Conservation (phyloP, 1,284 basidiomycete species). For the Pascua sp. region DNA sequence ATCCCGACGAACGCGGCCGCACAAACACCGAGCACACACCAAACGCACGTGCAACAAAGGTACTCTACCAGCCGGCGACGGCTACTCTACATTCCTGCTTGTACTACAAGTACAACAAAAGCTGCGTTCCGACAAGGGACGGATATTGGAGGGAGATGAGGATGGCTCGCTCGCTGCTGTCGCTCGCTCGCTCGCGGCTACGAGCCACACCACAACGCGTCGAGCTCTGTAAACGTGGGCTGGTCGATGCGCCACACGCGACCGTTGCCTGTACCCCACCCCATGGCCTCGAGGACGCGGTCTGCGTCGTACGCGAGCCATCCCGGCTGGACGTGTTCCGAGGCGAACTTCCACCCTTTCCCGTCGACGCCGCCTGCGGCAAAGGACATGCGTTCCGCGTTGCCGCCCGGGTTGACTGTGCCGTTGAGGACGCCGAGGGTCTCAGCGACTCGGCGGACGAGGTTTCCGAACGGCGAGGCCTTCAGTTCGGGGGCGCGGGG, state of each 20-base stretch:
- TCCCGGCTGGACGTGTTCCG: conserved; percentile 65
- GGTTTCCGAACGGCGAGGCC: conserved; percentile 58
- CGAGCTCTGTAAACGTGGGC: conserved; percentile 38
- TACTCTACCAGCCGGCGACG: too few species aligned
- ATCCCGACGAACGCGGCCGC: too few species aligned
- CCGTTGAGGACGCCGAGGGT: conserved; percentile 80
- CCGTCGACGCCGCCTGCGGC: conserved; percentile 60
- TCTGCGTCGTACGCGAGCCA: conserved; percentile 70
- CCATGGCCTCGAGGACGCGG: conserved; percentile 50
- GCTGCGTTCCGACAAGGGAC: too few species aligned
- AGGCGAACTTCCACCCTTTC: conserved; percentile 72
- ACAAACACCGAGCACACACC: too few species aligned
- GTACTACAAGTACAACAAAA: too few species aligned
- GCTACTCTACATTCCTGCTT: too few species aligned
- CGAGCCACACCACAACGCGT: conserved; percentile 32
- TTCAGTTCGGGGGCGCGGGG: conserved; percentile 52
- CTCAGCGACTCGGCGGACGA: conserved; percentile 74
- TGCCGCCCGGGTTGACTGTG: conserved; percentile 29
- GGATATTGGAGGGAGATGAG: too few species aligned
- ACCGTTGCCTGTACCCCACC: conserved; percentile 17
- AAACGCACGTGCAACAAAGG: too few species aligned
- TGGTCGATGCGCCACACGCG: conserved; percentile 29
- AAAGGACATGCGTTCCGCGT: conserved; percentile 40
- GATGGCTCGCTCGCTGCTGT: too few species aligned
- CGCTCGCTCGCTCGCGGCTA: too few species aligned